Percentiles rank a stretch among this genome's conserved stretches.
Evolutionary conservation across 495 filamentous ascomycete genomes (phyloP).

Genomic region (Lentithecium fluviatile): DNA sequence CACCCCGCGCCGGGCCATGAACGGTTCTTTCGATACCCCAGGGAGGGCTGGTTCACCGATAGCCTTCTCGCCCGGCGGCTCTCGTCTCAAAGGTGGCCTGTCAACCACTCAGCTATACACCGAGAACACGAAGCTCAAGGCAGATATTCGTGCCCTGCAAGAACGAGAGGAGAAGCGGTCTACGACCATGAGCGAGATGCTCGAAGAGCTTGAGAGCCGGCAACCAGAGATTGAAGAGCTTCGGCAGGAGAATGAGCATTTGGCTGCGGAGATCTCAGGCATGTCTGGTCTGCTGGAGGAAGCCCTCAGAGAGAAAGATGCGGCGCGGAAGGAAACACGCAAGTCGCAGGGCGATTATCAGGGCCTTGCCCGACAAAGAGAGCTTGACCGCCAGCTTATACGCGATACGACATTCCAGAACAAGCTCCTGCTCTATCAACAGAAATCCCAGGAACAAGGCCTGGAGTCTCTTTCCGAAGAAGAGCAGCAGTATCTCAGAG

Average conservation of each 20-base stretch:
- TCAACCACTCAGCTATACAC: slow-evolving; percentile 68
- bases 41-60: slow-evolving; percentile 54
- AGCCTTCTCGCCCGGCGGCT: slow-evolving; percentile 57
- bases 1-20: slow-evolving; percentile 56
- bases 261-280: slow-evolving; percentile 68
- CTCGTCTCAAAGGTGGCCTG: slow-evolving; percentile 56
- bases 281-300: slow-evolving; percentile 70
- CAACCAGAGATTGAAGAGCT: slow-evolving; percentile 64
- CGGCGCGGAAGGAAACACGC: slow-evolving; percentile 58
- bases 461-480: slow-evolving; percentile 66
- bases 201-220: slow-evolving; percentile 58
- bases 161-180: slow-evolving; percentile 67
- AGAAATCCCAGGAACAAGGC: slow-evolving; percentile 75
- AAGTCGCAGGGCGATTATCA: slow-evolving; percentile 72
- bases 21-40: slow-evolving; percentile 56
- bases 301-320: slow-evolving; percentile 55
- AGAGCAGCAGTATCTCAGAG: slow-evolving; percentile 65
- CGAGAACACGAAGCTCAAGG: slow-evolving; percentile 62
- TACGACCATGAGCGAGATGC: slow-evolving; percentile 76
- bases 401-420: slow-evolving; percentile 87
- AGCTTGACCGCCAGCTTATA: slow-evolving; percentile 81
- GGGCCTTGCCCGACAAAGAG: slow-evolving; percentile 68
- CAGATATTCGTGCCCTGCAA: slow-evolving; percentile 63
- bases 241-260: slow-evolving; percentile 53
- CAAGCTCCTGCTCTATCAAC: slow-evolving; percentile 81